Base-by-base conservation (phyloP, 2,329 filamentous ascomycete genomes). In the Curvularia lunata region DNA sequence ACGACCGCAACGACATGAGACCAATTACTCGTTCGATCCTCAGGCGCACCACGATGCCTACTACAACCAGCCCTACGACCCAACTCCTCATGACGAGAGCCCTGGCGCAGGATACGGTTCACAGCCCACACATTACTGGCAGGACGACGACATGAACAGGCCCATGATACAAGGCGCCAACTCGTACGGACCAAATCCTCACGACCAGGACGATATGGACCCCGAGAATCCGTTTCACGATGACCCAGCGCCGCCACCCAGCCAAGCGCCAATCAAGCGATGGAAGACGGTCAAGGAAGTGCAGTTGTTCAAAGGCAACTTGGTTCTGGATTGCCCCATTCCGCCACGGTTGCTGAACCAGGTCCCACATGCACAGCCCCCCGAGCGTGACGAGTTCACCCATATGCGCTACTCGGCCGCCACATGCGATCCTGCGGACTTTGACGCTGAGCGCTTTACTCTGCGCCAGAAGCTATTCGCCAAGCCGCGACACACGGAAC, bases 281-380 rank as follows among this genome's bases (percentile, higher is more conserved):
- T 98, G 92, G 91, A 99, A 98, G 83, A 99, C 95, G 0, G 94
- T 99, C 48, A 99, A 98, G 80, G 92, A 97, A 81, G 94, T 99
- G n/a, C 88, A 96, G 70, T 80, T 99, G 52, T 99, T 97, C 83
- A 90, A 96, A 66, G 95, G 95, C 63, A 99, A 99, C 78, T 85
- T 99, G 70, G 93, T 99, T 37, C 87, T 99, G 3, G 95, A 99
- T 77, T 99, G 95, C 74, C 95, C 95, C 0, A 91, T 99, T 56
- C 94, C 95, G 0, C 94, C 95, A 0, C 87, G 89, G 69, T 82
- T 99, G 42, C 81, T 99, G 43, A 93, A 90, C 72, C 91, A 97
- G 74, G 86, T 97, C 23, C 90, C 91, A 42, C 93, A 97, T 76
- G 92, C 91, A 30, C 80, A 86, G 68, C 83, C 87, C 47, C 86